Evolutionary conservation across 306 rosid genomes (phyloP), one percentile per base, ranked within the genome.

Genomic region (Gastrolobium bilobum): DNA sequence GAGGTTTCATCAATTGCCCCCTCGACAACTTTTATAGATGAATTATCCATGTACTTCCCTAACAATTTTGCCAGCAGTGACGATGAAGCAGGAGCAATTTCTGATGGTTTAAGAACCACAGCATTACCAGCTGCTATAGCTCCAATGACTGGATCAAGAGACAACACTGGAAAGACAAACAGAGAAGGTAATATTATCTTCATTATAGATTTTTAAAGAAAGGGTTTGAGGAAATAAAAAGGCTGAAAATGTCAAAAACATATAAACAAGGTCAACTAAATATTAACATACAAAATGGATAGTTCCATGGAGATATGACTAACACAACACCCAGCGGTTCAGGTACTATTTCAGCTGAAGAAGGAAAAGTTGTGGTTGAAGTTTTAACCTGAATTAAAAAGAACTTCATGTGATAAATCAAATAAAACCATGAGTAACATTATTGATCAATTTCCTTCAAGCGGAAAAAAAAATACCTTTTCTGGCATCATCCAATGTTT

Each of bases 51-150:
- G 76, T 91, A 95, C 82, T 91, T 82, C 34, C 44, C 80, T 6
- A 92, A 0, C 71, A 95, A 83, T 77, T 91, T 91, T 30, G 87
- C 89, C 46, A 95, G 73, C 84, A 95, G 82, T 48, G 94, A 82
- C 5, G 99, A 91, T 53, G 99, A 42, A 62, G 96, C 97, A 2
- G 97, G 97, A 67, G 95, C 64, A 77, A 88, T 67, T 86, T 95
- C 99, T 50, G 97, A 95, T 69, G 99, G 97, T 78, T 95, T 92
- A 40, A 95, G 79, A 83, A 95, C 99, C 74, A 95, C 99, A 48
- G 95, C 88, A 84, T 95, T 95, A 48, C 99, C 99, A 39, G 97
- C 95, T 40, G 97, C 97, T 78, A 95, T 91, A 73, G 99, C 99
- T 86, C 99, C 99, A 38, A 95, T 63, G 8, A 95, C 89, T 40